These are phyloP conservation scores for Sphagnum magellanicum DNA, from an alignment of 228 moss, liverwort and hornwort genomes.

Conservation along the genomic window DNA sequence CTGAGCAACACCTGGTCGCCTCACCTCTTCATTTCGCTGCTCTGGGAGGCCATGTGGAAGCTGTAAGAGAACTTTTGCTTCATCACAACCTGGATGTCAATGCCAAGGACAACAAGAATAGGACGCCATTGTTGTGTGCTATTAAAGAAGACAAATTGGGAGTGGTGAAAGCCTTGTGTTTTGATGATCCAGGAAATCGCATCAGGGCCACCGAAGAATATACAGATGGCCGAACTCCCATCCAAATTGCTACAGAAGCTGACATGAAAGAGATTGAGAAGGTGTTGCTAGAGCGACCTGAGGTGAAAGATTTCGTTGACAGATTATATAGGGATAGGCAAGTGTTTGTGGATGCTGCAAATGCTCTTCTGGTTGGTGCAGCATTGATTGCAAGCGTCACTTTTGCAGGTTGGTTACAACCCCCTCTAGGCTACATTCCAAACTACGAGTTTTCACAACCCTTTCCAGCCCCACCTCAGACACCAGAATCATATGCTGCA, in stretches of 20 bases:
- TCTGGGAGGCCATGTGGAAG: slow-evolving; percentile 11
- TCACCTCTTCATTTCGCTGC: slow-evolving; percentile 22
- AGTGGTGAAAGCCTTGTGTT: slow-evolving; percentile 20
- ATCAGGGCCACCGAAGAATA: slow-evolving; percentile 25
- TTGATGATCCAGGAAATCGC: slow-evolving; percentile 11
- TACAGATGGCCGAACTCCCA: slow-evolving; percentile 17
- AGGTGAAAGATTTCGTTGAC: slow-evolving; percentile 31
- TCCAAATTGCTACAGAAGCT: slow-evolving; percentile 23
- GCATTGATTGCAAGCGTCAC: no score
- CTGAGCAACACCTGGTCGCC: no score
- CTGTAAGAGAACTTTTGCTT: slow-evolving; percentile 25
- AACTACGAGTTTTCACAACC: no score
- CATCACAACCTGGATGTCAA: slow-evolving; percentile 15
- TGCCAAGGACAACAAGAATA: slow-evolving; percentile 11
- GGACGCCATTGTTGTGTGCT: slow-evolving; percentile 33
- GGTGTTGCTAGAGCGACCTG: slow-evolving; percentile 16
- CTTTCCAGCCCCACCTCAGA: no score
- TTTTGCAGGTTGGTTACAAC: no score
- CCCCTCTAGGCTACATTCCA: no score
- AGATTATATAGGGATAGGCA: slow-evolving; percentile 15
- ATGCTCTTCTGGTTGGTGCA: no score
- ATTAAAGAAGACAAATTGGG: slow-evolving; percentile 16
- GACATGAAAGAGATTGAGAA: slow-evolving; percentile 12
- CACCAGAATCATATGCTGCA: no score
- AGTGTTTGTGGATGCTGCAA: no score